Conservation (phyloP, 495 filamentous ascomycete genomes). For the Cercophora newfieldiana region DNA sequence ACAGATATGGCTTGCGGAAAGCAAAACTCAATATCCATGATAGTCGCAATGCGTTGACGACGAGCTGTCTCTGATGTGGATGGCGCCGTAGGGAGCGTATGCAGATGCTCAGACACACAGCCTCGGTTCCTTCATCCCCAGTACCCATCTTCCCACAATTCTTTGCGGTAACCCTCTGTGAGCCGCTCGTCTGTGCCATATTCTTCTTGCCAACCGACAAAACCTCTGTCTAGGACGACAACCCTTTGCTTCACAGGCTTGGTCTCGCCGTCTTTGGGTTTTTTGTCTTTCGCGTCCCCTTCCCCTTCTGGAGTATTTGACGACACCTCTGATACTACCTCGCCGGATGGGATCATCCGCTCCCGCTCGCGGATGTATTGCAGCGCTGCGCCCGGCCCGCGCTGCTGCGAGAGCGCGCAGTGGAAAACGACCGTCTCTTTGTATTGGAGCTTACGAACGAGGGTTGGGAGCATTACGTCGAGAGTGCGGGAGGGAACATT, state of each 20-base stretch:
- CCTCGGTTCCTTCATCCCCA: slow-evolving; percentile 29
- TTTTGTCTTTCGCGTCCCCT: slow-evolving; percentile 3
- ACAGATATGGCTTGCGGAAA: too few species aligned
- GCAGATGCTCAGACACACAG: not conserved
- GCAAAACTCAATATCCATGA: too few species aligned
- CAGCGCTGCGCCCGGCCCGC: slow-evolving; percentile 71
- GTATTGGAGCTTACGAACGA: slow-evolving; percentile 74
- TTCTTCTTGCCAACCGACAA: slow-evolving; percentile 87
- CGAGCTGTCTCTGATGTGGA: too few species aligned
- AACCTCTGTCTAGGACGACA: slow-evolving; percentile 80
- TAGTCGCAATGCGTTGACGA: too few species aligned
- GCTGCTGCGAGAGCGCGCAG: slow-evolving; percentile 89
- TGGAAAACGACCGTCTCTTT: slow-evolving; percentile 90
- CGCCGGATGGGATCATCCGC: slow-evolving; percentile 36
- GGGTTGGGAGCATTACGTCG: slow-evolving; percentile 74
- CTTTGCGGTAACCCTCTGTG: slow-evolving; percentile 82
- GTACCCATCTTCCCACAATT: slow-evolving; percentile 76
- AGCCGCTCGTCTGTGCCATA: slow-evolving; percentile 77
- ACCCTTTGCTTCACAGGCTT: slow-evolving; percentile 62
- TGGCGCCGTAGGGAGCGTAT: not conserved
- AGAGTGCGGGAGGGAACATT: slow-evolving; percentile 75
- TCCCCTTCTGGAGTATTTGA: too few species aligned
- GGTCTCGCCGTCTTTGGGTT: slow-evolving; percentile 15
- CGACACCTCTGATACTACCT: not conserved
- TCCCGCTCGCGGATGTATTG: slow-evolving; percentile 67